A percentile compares a stretch with the other conserved stretches of the same genome.
Evolutionary conservation across 1,139 yeast genomes (phyloP).

Genomic region (Lodderomyces parapsilosis): DNA sequence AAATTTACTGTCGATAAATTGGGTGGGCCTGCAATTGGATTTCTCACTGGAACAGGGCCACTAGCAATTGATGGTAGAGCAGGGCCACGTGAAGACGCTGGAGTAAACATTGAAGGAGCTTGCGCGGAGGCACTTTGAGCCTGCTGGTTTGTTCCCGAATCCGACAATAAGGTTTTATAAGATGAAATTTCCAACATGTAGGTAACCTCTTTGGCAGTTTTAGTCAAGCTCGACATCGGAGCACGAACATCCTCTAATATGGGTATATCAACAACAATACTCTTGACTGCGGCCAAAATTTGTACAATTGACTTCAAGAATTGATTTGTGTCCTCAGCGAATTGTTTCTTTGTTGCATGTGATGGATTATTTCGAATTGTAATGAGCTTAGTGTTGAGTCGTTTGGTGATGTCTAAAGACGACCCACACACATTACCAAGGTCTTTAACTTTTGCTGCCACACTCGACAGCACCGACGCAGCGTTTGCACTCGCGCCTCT

Average conservation of each 20-base stretch:
- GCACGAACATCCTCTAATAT: constrained; percentile 77
- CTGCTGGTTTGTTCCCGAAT: constrained; percentile 10
- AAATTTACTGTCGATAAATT: constrained; percentile 1
- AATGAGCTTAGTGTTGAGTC: constrained; percentile 57
- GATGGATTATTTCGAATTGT: constrained; percentile 51
- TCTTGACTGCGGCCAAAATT: constrained; percentile 79
- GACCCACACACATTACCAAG: constrained; percentile 74
- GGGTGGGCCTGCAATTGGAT: constrained; percentile 33
- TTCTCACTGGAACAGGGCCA: constrained; percentile 26
- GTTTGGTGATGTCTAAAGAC: constrained; percentile 77
- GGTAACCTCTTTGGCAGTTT: constrained; percentile 88
- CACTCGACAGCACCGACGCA: constrained; percentile 24
- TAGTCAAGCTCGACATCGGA: constrained; percentile 76
- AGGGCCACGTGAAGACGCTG: constrained; percentile 30
- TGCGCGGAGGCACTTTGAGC: constrained; percentile 8
- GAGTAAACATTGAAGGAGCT: constrained; percentile 36
- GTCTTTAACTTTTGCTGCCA: constrained; percentile 71
- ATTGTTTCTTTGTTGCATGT: constrained; percentile 57
- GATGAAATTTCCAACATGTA: constrained; percentile 64
- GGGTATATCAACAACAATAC: constrained; percentile 79
- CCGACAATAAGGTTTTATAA: constrained; percentile 36
- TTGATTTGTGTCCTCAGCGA: constrained; percentile 86
- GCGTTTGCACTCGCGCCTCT: constrained; percentile 52
- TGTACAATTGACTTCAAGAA: constrained; percentile 82
- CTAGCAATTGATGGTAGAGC: constrained; percentile 13